Evolutionary conservation across 805 yeast species (phyloP).

Genomic region (Pichia thaimueangensis): DNA sequence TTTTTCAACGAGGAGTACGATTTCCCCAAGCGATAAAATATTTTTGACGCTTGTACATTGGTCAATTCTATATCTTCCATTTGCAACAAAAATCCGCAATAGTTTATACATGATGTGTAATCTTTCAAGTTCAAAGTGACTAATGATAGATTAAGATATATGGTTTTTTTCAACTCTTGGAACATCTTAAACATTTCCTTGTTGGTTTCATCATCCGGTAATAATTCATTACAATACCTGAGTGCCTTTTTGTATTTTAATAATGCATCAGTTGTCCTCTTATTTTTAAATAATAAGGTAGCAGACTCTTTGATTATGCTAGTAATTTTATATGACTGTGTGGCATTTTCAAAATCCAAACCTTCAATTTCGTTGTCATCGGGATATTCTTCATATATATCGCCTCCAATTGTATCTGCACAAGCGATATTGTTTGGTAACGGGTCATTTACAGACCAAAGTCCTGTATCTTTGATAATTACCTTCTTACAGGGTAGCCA

Average conservation of each 20-base stretch:
- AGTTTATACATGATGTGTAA: constrained; percentile 45
- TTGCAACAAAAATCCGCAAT: constrained; percentile 52
- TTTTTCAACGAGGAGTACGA: constrained; percentile 36
- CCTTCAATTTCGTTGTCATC: constrained; percentile 59
- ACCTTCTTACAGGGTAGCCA: constrained; percentile 39
- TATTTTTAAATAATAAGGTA: constrained; percentile 48
- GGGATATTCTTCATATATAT: constrained; percentile 69
- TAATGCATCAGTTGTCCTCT: constrained; percentile 44
- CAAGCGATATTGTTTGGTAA: constrained; percentile 61
- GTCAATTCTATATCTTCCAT: constrained; percentile 28
- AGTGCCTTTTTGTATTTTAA: constrained; percentile 62
- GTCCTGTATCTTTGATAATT: constrained; percentile 52
- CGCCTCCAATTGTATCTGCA: constrained; percentile 57
- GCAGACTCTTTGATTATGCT: constrained; percentile 62
- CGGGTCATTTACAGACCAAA: constrained; percentile 46
- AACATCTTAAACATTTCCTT: constrained; percentile 46
- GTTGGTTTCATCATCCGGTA: constrained; percentile 64
- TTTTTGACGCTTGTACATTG: constrained; percentile 22
- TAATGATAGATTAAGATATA: constrained; percentile 55
- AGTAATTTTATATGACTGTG: constrained; percentile 45
- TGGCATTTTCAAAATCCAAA: constrained; percentile 42
- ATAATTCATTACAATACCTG: constrained; percentile 62
- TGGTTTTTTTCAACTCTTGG: constrained; percentile 40
- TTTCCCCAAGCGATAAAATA: constrained; percentile 26
- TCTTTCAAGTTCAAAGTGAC: constrained; percentile 44